Base-by-base conservation (phyloP, 768 basidiomycete genomes). In the Rhizopogon salebrosus region DNA sequence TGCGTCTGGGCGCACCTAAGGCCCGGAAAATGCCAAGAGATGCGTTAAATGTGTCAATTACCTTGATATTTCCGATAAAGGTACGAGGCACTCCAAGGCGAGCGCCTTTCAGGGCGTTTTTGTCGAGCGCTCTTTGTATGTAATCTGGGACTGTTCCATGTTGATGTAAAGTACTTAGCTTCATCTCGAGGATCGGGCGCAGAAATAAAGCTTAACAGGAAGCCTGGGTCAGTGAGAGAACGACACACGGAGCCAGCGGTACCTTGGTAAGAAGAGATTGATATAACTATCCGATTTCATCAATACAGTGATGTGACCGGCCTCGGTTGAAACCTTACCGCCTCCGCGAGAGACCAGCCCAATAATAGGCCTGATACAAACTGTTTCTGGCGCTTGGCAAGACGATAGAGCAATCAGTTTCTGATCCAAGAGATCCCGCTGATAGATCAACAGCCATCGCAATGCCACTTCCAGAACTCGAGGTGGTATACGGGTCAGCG, bases 231-330 rank as follows among this genome's bases (percentile, higher is more conserved):
- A 2, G 76, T 64, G 18, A 83, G 58, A 2, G 78, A 77, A 10
- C 82, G 74, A 4, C 77, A 71, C 62, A 85, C 75, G 0, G 83
- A 81, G 0, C 83, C 84, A 3, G 79, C 70, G 3, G 83, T 79
- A 59, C 84, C 84, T 62, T 83, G 82, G 55, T 81, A 73, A 10
- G 63, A 66, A 1, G 80, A 82, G 20, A 81, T 79, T 1, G 83
- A 83, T 14, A 84, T 69, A 16, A 83, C 82, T 82, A 51, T 6
- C 37, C 29, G n/a, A n/a, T n/a, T 22, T 39, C 13, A 4, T 31
- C 29, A 7, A 18, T 1, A 43, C 10, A 38, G n/a, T 20, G 45
- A 29, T 27, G 20, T 20, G 29, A 4, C 4, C 9, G 14, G 3
- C 0, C 7, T 43, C 10, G 20, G 34, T 39, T 8, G 11, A 16